phyloP scores from a whole-genome alignment of 345 rosid species.

The Arabidopsis suecica region DNA sequence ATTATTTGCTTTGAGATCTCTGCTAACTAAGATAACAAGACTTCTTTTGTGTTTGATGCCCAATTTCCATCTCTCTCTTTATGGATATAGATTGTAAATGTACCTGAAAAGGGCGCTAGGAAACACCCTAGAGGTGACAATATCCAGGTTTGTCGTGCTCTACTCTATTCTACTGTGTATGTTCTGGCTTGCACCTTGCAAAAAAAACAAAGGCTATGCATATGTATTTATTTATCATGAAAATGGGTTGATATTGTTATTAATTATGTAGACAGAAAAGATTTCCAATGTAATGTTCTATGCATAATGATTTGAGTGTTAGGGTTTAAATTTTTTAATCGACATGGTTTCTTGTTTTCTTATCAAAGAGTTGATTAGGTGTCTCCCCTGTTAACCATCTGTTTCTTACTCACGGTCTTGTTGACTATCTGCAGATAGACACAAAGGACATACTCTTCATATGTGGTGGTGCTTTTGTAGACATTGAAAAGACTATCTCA shows the following conservation, averaged over 20 bases:
- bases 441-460: slow-evolving; percentile 99
- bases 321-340: background rate
- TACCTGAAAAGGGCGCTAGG: slow-evolving; percentile 98
- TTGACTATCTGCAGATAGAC: slow-evolving; percentile 66
- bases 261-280: background rate
- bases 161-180: slow-evolving; percentile 18
- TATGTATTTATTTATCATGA: background rate
- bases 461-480: slow-evolving; percentile 97
- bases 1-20: slow-evolving; percentile 18
- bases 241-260: background rate
- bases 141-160: slow-evolving; percentile 74
- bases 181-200: slow-evolving; percentile 11
- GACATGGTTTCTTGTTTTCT: background rate
- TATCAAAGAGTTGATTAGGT: slow-evolving; percentile 1
- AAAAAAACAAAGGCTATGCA: slow-evolving; percentile 8
- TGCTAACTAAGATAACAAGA: background rate
- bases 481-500: slow-evolving; percentile 96
- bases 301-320: slow-evolving; percentile 10
- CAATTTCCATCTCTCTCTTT: slow-evolving; percentile 25
- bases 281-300: background rate
- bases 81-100: slow-evolving; percentile 82
- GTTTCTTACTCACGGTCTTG: slow-evolving; percentile 15
- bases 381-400: background rate
- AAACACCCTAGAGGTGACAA: slow-evolving; percentile 99
- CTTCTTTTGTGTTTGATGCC: slow-evolving; percentile 15